These are phyloP conservation scores for Zygosaccharomyces bailii DNA, from an alignment of 805 yeast species.

Conservation along the genomic window DNA sequence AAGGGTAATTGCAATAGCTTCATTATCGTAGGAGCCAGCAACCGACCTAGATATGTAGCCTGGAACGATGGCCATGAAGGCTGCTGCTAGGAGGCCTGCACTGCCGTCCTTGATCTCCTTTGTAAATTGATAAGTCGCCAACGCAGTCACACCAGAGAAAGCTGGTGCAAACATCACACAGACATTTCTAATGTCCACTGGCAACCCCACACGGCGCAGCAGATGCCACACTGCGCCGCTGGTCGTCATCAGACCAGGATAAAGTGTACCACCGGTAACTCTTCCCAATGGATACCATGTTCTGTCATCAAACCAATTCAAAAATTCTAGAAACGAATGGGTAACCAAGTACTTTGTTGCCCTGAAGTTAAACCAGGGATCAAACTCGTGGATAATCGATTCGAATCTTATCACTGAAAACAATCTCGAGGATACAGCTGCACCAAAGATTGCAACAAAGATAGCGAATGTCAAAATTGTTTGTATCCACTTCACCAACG, in stretches of 20 bases:
- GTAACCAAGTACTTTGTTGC: slow-evolving; percentile 90
- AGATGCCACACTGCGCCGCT: slow-evolving; percentile 84
- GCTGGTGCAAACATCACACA: slow-evolving; percentile 97
- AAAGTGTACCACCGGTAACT: slow-evolving; percentile 97
- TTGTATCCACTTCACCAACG: slow-evolving; percentile 21
- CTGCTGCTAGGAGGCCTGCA: slow-evolving; percentile 89
- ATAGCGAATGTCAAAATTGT: slow-evolving; percentile 55
- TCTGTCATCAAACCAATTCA: slow-evolving; percentile 98
- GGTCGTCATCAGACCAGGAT: slow-evolving; percentile 98
- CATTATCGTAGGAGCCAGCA: slow-evolving; percentile 98
- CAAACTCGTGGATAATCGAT: slow-evolving; percentile 95
- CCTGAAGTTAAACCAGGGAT: slow-evolving; percentile 94
- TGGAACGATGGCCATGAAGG: slow-evolving; percentile 96
- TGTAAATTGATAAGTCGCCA: slow-evolving; percentile 82
- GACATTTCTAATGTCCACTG: slow-evolving; percentile 90
- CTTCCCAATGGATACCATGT: slow-evolving; percentile 99
- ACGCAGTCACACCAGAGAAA: slow-evolving; percentile 88
- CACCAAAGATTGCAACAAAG: slow-evolving; percentile 77
- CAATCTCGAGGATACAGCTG: slow-evolving; percentile 86
- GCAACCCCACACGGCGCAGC: slow-evolving; percentile 62
- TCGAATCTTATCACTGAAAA: slow-evolving; percentile 97
- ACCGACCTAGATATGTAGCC: slow-evolving; percentile 98
- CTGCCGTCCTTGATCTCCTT: slow-evolving; percentile 83
- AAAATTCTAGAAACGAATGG: slow-evolving; percentile 81
- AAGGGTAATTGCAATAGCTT: slow-evolving; percentile 95